A percentile compares a stretch with the other conserved stretches of the same genome.
Conservation (phyloP, 2,329 filamentous ascomycete genomes). For the Phialocephala sp. region DNA sequence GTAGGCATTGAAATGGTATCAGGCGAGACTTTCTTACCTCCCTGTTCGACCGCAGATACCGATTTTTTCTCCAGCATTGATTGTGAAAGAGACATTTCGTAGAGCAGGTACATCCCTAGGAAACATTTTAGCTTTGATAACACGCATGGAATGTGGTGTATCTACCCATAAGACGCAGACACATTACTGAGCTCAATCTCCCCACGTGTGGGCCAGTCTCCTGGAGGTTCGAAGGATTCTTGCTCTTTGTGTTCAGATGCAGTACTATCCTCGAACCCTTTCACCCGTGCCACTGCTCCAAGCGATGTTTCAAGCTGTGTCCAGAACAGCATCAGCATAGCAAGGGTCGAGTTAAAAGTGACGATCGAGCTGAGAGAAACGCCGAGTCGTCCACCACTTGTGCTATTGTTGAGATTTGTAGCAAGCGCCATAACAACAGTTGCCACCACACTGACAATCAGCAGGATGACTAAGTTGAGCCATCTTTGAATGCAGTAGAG, state of each 20-base stretch:
- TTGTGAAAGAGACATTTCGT: constrained; percentile 45
- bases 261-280: constrained; percentile 54
- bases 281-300: constrained; percentile 60
- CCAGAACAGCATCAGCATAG: constrained; percentile 48
- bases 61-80: constrained; percentile 56
- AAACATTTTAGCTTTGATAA: constrained; percentile 4
- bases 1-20: constrained; percentile 43
- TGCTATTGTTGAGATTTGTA: constrained; percentile 20
- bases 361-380: constrained; percentile 32
- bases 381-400: constrained; percentile 31
- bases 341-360: constrained; percentile 27
- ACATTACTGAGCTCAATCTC: constrained; percentile 34
- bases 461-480: constrained; percentile 61
- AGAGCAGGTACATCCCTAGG: constrained; percentile 34
- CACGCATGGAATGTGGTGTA: background rate
- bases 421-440: constrained; percentile 32
- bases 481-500: constrained; percentile 63
- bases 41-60: constrained; percentile 54
- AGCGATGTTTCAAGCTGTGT: constrained; percentile 63
- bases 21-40: constrained; percentile 44
- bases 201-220: constrained; percentile 33
- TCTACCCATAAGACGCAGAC: constrained; percentile 35
- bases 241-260: constrained; percentile 45
- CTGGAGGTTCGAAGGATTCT: constrained; percentile 19
- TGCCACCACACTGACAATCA: constrained; percentile 35